These are phyloP conservation scores for Aspergillus ruber DNA, from an alignment of 2,329 filamentous ascomycete genomes.

Conservation along the genomic window DNA sequence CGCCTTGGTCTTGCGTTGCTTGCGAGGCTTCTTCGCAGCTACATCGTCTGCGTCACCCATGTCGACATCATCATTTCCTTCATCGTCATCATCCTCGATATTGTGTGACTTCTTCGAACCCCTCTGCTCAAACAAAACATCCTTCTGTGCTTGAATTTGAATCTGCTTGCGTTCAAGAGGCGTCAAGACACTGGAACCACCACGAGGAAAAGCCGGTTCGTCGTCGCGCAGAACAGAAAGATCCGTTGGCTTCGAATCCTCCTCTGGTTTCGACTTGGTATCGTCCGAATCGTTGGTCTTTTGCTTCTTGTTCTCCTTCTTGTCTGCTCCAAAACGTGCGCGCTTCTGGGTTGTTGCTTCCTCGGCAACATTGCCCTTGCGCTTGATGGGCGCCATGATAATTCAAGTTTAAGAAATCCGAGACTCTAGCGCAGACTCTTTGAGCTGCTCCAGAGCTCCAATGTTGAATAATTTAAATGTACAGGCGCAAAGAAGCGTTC, in stretches of 20 bases:
- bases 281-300: constrained; percentile 12
- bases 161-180: constrained; percentile 96
- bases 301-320: constrained; percentile 29
- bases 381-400: constrained; percentile 41
- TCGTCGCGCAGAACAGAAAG: constrained; percentile 59
- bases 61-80: constrained; percentile 49
- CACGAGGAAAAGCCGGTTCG: constrained; percentile 84
- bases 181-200: constrained; percentile 82
- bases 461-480: constrained; percentile 4
- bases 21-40: constrained; percentile 33
- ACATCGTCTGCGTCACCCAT: constrained; percentile 42
- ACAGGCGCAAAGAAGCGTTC: constrained; percentile 13
- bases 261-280: constrained; percentile 8
- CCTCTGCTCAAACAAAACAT: constrained; percentile 83
- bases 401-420: constrained; percentile 18
- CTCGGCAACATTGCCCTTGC: constrained; percentile 37
- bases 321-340: constrained; percentile 33
- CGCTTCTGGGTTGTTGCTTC: constrained; percentile 33
- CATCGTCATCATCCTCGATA: constrained; percentile 51
- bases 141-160: constrained; percentile 82
- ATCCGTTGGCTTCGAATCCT: constrained; percentile 24
- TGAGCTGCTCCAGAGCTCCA: constrained; percentile 19
- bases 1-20: constrained; percentile 30
- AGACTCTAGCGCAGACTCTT: constrained; percentile 18
- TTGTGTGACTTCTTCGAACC: constrained; percentile 47